Conservation (phyloP, 2,329 filamentous ascomycete genomes). For the Ilyonectria destructans region DNA sequence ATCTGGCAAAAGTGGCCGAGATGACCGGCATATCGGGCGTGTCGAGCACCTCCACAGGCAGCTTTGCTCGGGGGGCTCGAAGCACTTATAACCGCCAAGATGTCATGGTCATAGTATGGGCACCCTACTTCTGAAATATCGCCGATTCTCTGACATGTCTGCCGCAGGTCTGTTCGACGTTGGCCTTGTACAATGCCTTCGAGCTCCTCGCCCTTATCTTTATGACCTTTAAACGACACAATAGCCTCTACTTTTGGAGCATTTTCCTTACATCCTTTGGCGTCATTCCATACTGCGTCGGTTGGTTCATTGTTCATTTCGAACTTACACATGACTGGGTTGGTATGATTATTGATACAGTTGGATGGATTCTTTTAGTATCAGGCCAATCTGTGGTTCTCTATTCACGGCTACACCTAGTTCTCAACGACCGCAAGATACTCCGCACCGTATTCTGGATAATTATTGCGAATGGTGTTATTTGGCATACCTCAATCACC, state of each 20-base stretch:
- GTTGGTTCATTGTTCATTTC: slow-evolving; percentile 60
- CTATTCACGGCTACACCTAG: slow-evolving; percentile 74
- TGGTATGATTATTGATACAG: slow-evolving; percentile 37
- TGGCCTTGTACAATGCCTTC: slow-evolving; percentile 44
- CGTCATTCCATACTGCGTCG: slow-evolving; percentile 55
- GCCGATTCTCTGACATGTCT: neutral
- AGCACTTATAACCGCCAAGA: slow-evolving; percentile 22
- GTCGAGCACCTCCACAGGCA: neutral
- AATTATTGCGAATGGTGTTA: slow-evolving; percentile 69
- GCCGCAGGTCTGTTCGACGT: neutral
- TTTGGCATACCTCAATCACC: slow-evolving; percentile 69
- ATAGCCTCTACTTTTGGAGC: slow-evolving; percentile 56
- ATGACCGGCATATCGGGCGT: neutral
- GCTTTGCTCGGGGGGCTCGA: neutral
- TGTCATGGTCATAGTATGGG: slow-evolving; percentile 32
- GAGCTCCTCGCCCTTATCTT: slow-evolving; percentile 52
- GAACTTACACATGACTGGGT: slow-evolving; percentile 27
- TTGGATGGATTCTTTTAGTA: slow-evolving; percentile 64
- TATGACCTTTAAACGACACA: slow-evolving; percentile 47
- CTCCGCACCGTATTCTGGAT: slow-evolving; percentile 68
- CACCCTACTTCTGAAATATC: neutral
- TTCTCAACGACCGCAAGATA: slow-evolving; percentile 65
- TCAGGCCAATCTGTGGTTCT: slow-evolving; percentile 74
- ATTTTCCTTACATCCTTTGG: slow-evolving; percentile 52
- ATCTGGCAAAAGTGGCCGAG: neutral